Evolutionary conservation across 805 yeast species (phyloP).

Genomic region (Suhomyces faveliae): DNA sequence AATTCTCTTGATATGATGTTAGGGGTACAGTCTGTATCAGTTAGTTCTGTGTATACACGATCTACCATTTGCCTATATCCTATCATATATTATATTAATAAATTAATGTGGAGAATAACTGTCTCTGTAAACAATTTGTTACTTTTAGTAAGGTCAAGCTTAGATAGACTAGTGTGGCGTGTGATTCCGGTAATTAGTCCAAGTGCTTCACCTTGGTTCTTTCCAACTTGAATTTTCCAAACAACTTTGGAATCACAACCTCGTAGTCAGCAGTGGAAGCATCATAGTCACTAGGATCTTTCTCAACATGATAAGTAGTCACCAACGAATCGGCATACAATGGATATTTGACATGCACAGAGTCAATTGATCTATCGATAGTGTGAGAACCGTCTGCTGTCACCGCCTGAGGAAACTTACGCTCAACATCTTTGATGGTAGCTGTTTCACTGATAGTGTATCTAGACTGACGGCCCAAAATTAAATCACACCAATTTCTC

Average conservation of each 20-base stretch:
- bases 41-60: no score
- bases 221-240: constrained; percentile 32
- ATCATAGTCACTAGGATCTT: constrained; percentile 45
- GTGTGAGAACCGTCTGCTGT: neutral
- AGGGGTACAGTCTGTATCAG: no score
- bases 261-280: constrained; percentile 66
- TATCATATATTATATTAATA: no score
- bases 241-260: constrained; percentile 63
- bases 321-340: constrained; percentile 56
- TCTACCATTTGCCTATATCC: no score
- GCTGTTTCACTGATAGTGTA: constrained; percentile 16
- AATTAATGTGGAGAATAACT: no score
- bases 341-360: constrained; percentile 50
- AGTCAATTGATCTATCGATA: constrained; percentile 14
- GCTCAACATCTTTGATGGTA: constrained; percentile 4
- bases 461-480: constrained; percentile 45
- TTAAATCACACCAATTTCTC: constrained; percentile 71
- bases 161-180: no score
- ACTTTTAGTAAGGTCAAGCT: no score
- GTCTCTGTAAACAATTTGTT: no score
- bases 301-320: constrained; percentile 73
- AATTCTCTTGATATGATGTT: no score
- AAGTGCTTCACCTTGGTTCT: constrained; percentile 34
- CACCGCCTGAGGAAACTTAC: constrained; percentile 45
- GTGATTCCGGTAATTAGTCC: no score